Evolutionary conservation across 768 basidiomycete species (phyloP), one percentile per base, ranked within the genome.

Genomic region (Collybia sordida): DNA sequence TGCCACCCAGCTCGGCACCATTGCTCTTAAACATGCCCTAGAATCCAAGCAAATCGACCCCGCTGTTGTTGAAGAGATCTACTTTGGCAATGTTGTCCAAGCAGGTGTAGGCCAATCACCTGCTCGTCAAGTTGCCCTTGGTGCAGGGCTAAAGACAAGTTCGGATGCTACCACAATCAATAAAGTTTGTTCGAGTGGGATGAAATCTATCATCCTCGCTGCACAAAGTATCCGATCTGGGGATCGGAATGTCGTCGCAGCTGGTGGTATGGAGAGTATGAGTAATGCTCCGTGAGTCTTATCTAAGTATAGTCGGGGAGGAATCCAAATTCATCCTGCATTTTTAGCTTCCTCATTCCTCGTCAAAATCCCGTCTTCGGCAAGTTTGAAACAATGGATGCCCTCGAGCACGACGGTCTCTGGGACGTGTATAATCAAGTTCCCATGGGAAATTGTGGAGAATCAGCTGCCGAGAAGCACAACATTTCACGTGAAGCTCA

Each of bases 211-310:
- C 72, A 97, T 93, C 70, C 78, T 98, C 54, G 97, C 93, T 49
- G 80, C 93, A 22, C 97, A 98, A 74, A 83, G 80, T 61, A 93
- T 99, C 62, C 80, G 86, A 66, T 78, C 86, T 19, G 97, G 97
- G 44, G 85, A 96, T 65, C 85, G 88, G 52, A 83, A 72, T 35
- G 81, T 97, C 43, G 88, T 97, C 59, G 92, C 85, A 21, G 95
- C 95, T 49, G 97, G 97, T 58, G 97, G 97, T 53, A 97, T 93
- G 93, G 97, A 99, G 75, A 94, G 91, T 74, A 99, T 99, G 97
- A 95, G 91, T 67, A 90, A 98, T 60, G 93, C 94, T 43, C 97
- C 97, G 94, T 98, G 65, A 63, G 96, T 83, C 37, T 21, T 35
- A 8, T 59, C 36, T 38, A n/a, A 51, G 9, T 23, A 47, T 5